Evolutionary conservation across 1,139 yeast genomes (phyloP), one percentile per base, ranked within the genome.

Genomic region (Magnusiomyces magnusii): DNA sequence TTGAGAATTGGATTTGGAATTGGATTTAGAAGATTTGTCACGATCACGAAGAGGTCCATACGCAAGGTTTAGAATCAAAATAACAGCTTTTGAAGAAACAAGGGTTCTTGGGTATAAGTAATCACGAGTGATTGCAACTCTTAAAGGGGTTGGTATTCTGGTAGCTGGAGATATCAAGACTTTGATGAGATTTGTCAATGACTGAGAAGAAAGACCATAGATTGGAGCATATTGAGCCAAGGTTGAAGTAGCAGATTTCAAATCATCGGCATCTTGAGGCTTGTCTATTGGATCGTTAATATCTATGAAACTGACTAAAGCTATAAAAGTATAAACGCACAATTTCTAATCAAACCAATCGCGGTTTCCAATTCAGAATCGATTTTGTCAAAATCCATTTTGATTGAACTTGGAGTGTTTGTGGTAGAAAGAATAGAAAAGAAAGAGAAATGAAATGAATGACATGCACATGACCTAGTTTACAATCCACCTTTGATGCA

Each of bases 51-150:
- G 27, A 23, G 44, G 50, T 15, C 39, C 28, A 1, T 44, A 47
- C 41, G 49, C 19, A 56, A 47, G 17, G 7, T 59, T 58, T 15
- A 59, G 51, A 47, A 54, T 61, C 27, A 57, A 41, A 28, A 60
- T 56, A 42, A 63, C 60, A 25, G 57, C 44, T 50, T 61, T 56
- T 47, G 60, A 56, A 25, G 58, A 39, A 21, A 62, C 62, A 42
- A 53, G 59, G 54, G 23, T 25, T 49, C 61, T 50, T 24, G 60
- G 57, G 27, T 47, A 42, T 44, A 62, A 51, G 58, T 58, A 50
- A 52, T 60, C 61, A 36, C 65, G 52, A 51, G 62, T 61, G 49
- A 58, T 39, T 10, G 55, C 60, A 31, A 31, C 34, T 15, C 56
- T 54, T 27, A 58, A 51, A 1, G 57, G 53, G 3, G 61, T 49